phyloP scores from a whole-genome alignment of 306 rosid genomes.

The Trifolium repens region DNA sequence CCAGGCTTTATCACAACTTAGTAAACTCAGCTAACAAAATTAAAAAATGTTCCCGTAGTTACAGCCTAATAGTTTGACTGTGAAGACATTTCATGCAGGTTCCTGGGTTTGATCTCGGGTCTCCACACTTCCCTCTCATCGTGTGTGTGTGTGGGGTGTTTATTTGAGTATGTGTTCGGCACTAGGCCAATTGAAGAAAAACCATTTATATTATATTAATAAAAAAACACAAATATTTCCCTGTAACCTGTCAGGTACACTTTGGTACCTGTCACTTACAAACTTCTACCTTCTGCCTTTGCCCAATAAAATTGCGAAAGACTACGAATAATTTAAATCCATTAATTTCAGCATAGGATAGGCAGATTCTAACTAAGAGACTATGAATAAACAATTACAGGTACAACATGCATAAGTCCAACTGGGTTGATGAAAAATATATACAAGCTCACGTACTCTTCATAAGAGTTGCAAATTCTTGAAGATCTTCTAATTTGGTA shows the following conservation, averaged over 20 bases:
- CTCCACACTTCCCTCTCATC: too few species aligned
- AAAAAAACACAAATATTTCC: not conserved
- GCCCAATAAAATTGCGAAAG: not conserved
- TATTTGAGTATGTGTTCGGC: too few species aligned
- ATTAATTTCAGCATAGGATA: not conserved
- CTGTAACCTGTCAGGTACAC: not conserved
- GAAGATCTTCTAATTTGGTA: slow-evolving; percentile 52
- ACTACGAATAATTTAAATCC: not conserved
- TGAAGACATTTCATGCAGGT: too few species aligned
- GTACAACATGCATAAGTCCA: slow-evolving; percentile 10
- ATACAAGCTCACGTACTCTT: slow-evolving; percentile 51
- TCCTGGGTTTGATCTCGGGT: too few species aligned
- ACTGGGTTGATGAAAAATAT: slow-evolving; percentile 19
- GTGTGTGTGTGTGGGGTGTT: too few species aligned
- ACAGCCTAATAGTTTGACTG: too few species aligned
- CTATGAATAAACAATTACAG: not conserved
- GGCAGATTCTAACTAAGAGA: slow-evolving; percentile 27
- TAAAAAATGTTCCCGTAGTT: not conserved
- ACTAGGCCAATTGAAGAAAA: too few species aligned
- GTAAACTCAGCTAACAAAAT: not conserved
- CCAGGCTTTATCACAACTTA: not conserved
- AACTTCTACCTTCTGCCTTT: not conserved
- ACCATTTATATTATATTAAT: too few species aligned
- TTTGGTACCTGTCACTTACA: not conserved
- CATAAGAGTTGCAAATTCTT: slow-evolving; percentile 45